Base-by-base conservation (phyloP, 768 basidiomycete species). In the Mycena latifolia region DNA sequence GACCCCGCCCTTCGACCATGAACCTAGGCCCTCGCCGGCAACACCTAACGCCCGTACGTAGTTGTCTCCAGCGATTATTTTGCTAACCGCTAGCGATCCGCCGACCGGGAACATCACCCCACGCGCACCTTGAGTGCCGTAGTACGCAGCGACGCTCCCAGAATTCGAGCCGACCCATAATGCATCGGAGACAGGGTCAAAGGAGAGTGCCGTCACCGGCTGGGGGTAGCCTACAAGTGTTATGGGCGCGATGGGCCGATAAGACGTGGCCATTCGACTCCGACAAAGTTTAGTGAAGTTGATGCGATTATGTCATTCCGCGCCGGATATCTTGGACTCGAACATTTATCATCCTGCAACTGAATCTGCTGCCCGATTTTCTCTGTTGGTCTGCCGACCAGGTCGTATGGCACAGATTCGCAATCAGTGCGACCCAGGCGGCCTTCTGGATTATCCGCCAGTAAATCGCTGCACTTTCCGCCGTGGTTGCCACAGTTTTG, bases 141-240 rank as follows among this genome's bases (percentile, higher is more conserved):
- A 89, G 74, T 90, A 86, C 1, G 92, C 90, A 43, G 84, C 76
- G 65, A 98, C 85, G 61, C 81, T 81, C 4, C 97, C 96, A 29
- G 86, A 79, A 62, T 89, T 87, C 11, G 87, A 84, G 31, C 96
- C 96, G 51, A 91, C 82, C 95, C 96, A 98, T 37, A 99, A 80
- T 8, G 91, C 88, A 76, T 98, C 96, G 0, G 94, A 93, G 24
- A 92, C 90, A 10, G 95, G 92, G 78, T 99, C 97, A 76, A 99
- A 96, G 0, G 90, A 87, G 61, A 98, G 83, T 0, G 94, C 87
- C 25, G 92, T 90, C 52, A 92, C 83, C 27, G 90, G 85, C 71
- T 87, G 85, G 29, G 75, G 76, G 67, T 80, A 84, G 41, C 60
- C 66, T n/a, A 73, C 53, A 55, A 75, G 70, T 41, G 79, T 65